These are phyloP conservation scores for Phytophthora parvispora DNA, from an alignment of 352 stramenopile species.

Conservation along the genomic window DNA sequence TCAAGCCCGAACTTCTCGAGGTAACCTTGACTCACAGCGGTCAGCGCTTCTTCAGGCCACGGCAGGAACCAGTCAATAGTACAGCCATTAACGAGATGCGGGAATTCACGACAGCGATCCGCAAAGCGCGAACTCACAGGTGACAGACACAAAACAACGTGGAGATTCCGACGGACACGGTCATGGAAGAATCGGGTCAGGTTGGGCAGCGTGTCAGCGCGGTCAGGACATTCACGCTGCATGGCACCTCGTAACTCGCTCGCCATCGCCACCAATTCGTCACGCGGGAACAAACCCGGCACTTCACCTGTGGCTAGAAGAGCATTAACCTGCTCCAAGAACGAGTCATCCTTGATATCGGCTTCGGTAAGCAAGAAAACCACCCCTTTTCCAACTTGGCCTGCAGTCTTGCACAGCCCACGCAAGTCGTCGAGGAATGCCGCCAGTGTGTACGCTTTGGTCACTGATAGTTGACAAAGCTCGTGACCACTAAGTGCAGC, in stretches of 20 bases:
- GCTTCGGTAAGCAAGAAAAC: slow-evolving; percentile 91
- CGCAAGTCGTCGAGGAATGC: slow-evolving; percentile 92
- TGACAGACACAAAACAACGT: slow-evolving; percentile 91
- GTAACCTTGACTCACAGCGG: slow-evolving; percentile 85
- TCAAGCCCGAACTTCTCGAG: slow-evolving; percentile 80
- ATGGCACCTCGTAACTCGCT: slow-evolving; percentile 81
- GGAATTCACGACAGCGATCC: slow-evolving; percentile 89
- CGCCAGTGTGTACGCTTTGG: slow-evolving; percentile 88
- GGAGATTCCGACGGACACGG: slow-evolving; percentile 84
- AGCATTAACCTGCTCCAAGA: slow-evolving; percentile 92
- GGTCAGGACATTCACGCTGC: slow-evolving; percentile 73
- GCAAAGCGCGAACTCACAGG: slow-evolving; percentile 84
- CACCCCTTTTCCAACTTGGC: slow-evolving; percentile 81
- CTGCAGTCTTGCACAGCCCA: slow-evolving; percentile 85
- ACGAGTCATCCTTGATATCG: slow-evolving; percentile 93
- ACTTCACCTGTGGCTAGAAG: slow-evolving; percentile 88
- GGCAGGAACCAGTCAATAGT: slow-evolving; percentile 94
- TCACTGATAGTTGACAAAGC: slow-evolving; percentile 90
- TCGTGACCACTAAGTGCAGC: slow-evolving; percentile 81
- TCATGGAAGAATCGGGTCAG: slow-evolving; percentile 91
- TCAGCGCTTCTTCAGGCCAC: slow-evolving; percentile 90
- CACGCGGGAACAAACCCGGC: slow-evolving; percentile 88
- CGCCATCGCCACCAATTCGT: slow-evolving; percentile 90
- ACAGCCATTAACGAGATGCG: slow-evolving; percentile 88
- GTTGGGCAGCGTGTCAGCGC: slow-evolving; percentile 82